Conservation (phyloP, 2,329 filamentous ascomycete genomes). For the Ophiocordyceps camponoti-rufipedis region DNA sequence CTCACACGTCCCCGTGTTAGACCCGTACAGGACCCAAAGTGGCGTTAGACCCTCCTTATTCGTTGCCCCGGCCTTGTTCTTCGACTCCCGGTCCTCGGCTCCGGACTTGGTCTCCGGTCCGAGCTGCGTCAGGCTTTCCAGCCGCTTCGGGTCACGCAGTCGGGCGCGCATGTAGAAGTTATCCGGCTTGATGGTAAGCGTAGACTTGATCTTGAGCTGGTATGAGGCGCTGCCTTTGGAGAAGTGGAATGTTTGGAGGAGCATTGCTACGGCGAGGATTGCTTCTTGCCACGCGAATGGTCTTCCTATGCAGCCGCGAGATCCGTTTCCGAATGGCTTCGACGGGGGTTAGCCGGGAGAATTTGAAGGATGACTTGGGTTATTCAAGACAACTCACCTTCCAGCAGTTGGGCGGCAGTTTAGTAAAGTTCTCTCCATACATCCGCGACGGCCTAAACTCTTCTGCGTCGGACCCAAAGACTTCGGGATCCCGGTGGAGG, state of each 20-base stretch:
- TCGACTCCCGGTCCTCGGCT: conserved; percentile 23
- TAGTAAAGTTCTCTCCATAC: conserved; percentile 48
- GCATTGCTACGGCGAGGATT: conserved; percentile 38
- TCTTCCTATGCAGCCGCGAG: conserved; percentile 52
- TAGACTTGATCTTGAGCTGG: conserved; percentile 32
- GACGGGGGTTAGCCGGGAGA: too few relatives aligned
- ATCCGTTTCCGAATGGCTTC: conserved; percentile 56
- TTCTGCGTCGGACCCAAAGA: conserved; percentile 46
- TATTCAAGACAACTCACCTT: conserved; percentile 12
- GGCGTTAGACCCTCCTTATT: conserved; percentile 13
- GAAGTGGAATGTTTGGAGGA: conserved; percentile 58
- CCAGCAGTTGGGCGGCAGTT: conserved; percentile 43
- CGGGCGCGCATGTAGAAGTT: conserved; percentile 43
- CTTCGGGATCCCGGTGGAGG: conserved; percentile 41
- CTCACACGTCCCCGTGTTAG: conserved; percentile 60
- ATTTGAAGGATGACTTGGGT: too few relatives aligned
- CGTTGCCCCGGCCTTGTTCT: conserved; percentile 1
- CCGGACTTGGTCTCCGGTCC: conserved; percentile 26
- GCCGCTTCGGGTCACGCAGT: conserved; percentile 17
- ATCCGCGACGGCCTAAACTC: conserved; percentile 56
- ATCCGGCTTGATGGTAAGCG: conserved; percentile 44
- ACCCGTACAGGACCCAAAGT: conserved; percentile 54
- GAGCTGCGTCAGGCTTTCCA: conserved; percentile 1
- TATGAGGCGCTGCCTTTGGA: conserved; percentile 42
- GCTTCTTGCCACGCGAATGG: conserved; percentile 62